phyloP scores from a whole-genome alignment of 129 eudicot species.

The Helianthus tuberosus region DNA sequence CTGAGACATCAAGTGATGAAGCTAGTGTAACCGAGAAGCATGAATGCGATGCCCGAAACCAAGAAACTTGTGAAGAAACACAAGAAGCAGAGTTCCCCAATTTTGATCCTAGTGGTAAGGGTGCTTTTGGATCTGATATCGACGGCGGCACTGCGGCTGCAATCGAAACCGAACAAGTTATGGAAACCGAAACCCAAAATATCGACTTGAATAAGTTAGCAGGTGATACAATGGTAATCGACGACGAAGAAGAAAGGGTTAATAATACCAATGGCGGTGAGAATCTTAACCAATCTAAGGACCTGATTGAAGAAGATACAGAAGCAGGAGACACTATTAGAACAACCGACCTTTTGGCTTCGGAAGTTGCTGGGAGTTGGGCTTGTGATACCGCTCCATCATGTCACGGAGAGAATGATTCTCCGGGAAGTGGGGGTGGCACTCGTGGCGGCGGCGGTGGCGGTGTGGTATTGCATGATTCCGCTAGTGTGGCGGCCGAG shows the following conservation, averaged over 20 bases:
- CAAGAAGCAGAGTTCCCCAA: constrained; percentile 79
- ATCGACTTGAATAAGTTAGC: constrained; percentile 47
- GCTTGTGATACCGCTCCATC: constrained; percentile 79
- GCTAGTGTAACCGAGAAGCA: constrained; percentile 84
- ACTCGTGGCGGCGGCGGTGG: constrained; percentile 27
- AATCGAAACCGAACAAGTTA: constrained; percentile 56
- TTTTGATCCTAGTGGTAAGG: constrained; percentile 47
- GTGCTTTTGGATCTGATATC: constrained; percentile 81
- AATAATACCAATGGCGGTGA: constrained; percentile 43
- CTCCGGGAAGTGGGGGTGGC: constrained; percentile 47
- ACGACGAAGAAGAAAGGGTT: constrained; percentile 46
- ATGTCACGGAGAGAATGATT: constrained; percentile 80
- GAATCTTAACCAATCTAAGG: constrained; percentile 35
- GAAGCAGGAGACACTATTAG: constrained; percentile 60
- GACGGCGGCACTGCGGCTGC: constrained; percentile 65
- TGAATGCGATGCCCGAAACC: constrained; percentile 62
- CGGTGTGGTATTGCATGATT: constrained; percentile 48
- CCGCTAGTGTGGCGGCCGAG: constrained; percentile 64
- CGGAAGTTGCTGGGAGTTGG: constrained; percentile 95
- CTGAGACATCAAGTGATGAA: constrained; percentile 61
- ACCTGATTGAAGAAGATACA: constrained; percentile 57
- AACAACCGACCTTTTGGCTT: constrained; percentile 85
- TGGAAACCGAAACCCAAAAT: constrained; percentile 57
- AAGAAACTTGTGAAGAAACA: constrained; percentile 65
- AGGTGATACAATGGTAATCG: constrained; percentile 69